Conservation (phyloP, 2,329 filamentous ascomycete genomes). For the Xylaria hypoxylon region DNA sequence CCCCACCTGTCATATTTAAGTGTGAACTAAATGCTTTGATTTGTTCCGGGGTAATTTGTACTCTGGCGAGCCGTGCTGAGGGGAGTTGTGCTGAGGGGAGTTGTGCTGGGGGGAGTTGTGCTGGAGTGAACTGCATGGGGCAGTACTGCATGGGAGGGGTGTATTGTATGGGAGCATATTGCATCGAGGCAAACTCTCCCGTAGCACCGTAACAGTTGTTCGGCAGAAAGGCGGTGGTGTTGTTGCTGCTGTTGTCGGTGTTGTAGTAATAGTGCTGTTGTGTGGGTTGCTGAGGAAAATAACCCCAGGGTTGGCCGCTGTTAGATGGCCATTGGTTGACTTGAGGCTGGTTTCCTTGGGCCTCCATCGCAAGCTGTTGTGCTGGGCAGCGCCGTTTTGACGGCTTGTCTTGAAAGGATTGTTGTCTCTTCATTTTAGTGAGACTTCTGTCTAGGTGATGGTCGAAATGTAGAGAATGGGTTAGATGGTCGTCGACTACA, state of each 20-base stretch:
- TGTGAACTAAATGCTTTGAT: too few species aligned
- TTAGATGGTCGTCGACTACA: background rate
- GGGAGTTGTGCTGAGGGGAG: too few species aligned
- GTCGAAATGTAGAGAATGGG: background rate
- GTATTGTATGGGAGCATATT: background rate
- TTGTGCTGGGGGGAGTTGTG: background rate
- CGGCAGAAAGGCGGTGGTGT: too few species aligned
- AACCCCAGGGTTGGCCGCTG: background rate
- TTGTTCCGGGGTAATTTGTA: background rate
- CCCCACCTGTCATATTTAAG: background rate
- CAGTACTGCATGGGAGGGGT: too few species aligned
- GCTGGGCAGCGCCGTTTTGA: conserved; percentile 5
- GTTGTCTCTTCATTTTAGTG: conserved; percentile 20
- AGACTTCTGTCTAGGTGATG: background rate
- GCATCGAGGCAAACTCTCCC: too few species aligned
- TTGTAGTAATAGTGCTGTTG: background rate
- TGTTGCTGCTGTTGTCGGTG: background rate
- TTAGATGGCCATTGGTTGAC: background rate
- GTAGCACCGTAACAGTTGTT: too few species aligned
- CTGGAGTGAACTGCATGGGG: background rate
- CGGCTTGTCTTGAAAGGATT: background rate
- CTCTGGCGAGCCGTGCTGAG: background rate
- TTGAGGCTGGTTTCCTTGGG: background rate
- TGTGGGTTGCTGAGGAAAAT: background rate
- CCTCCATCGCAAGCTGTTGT: background rate